A percentile compares a stretch with the other conserved stretches of the same genome.
Evolutionary conservation across 495 filamentous ascomycete genomes (phyloP).

Genomic region (Neurospora cerealis): DNA sequence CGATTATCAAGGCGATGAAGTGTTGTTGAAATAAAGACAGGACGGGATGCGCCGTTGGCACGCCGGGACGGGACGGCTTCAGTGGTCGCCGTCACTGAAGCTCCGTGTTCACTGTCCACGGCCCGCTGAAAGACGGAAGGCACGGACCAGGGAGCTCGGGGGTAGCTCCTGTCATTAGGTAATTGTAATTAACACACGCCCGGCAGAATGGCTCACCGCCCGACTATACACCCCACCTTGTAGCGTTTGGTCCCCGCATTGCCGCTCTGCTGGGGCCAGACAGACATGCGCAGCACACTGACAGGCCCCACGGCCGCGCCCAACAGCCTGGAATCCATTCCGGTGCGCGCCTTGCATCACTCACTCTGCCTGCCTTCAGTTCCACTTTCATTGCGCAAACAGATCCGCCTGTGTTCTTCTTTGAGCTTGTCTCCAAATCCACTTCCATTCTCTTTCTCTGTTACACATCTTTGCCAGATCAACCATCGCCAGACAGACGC

Average conservation of each 20-base stretch:
- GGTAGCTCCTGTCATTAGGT: neutral
- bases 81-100: neutral
- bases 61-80: neutral
- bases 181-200: neutral
- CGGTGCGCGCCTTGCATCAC: neutral
- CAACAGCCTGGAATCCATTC: neutral
- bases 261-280: neutral
- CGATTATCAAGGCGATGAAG: neutral
- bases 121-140: neutral
- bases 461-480: neutral
- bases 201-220: slow-evolving; percentile 16
- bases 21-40: neutral
- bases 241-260: slow-evolving; percentile 6
- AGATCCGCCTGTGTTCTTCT: neutral
- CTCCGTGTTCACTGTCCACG: neutral
- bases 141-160: neutral
- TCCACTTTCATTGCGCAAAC: neutral
- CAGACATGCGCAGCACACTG: neutral
- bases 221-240: slow-evolving; percentile 6
- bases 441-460: neutral
- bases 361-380: neutral
- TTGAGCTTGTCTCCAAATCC: neutral
- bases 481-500: neutral
- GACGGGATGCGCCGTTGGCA: neutral
- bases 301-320: neutral